phyloP scores from a whole-genome alignment of 2,329 filamentous ascomycete species.

The Biscogniauxia mediterranea region DNA sequence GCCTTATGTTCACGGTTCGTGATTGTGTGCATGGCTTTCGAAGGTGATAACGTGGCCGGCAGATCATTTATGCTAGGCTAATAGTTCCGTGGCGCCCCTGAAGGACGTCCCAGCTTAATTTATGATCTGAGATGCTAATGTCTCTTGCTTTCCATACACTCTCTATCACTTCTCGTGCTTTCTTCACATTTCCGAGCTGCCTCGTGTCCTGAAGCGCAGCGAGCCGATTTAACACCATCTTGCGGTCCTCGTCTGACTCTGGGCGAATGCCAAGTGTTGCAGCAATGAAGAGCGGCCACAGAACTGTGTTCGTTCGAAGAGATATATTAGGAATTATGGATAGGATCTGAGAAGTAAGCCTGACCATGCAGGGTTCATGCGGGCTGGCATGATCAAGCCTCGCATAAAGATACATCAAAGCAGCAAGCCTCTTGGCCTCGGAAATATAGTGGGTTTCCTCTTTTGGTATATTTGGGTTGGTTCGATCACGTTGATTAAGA shows the following conservation, averaged over 20 bases:
- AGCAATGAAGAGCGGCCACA: constrained; percentile 33
- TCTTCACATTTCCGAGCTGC: constrained; percentile 32
- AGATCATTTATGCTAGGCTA: constrained; percentile 23
- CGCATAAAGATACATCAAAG: constrained; percentile 30
- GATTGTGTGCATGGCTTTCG: background rate
- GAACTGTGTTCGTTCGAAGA: constrained; percentile 26
- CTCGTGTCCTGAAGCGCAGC: constrained; percentile 28
- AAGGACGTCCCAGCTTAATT: constrained; percentile 16
- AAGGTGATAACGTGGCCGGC: background rate
- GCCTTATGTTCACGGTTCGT: background rate
- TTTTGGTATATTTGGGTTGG: constrained; percentile 6
- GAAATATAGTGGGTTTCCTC: constrained; percentile 16
- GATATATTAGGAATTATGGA: constrained; percentile 24
- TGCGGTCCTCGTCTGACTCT: constrained; percentile 28
- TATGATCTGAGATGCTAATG: constrained; percentile 11
- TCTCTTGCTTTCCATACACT: constrained; percentile 33
- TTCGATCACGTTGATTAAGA: constrained; percentile 14
- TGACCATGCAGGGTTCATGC: constrained; percentile 22
- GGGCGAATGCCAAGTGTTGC: constrained; percentile 29
- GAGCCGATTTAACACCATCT: constrained; percentile 22
- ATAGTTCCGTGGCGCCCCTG: constrained; percentile 20
- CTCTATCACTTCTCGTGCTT: constrained; percentile 30
- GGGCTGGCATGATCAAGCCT: constrained; percentile 27
- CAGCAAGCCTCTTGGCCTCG: constrained; percentile 28
- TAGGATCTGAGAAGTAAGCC: constrained; percentile 24